A percentile compares a stretch with the other conserved stretches of the same genome.
Evolutionary conservation across 176 grass and related monocot genomes (phyloP).

Genomic region (Urochloa ruziziensis): DNA sequence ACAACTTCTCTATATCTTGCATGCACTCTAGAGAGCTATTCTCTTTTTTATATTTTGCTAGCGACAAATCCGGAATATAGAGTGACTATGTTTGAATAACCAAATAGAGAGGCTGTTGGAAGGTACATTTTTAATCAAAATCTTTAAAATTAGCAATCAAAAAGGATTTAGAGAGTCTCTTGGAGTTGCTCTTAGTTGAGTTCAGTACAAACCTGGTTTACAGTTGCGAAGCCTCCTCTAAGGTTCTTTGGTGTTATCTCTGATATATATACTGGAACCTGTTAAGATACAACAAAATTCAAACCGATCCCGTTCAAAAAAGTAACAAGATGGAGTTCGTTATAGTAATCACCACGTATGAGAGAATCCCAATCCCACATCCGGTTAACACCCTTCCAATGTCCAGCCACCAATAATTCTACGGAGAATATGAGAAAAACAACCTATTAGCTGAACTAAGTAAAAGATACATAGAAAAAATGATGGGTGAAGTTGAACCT

Average conservation of each 20-base stretch:
- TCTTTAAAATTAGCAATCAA: too few species aligned
- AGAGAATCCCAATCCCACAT: constrained; percentile 72
- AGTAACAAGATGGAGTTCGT: background rate
- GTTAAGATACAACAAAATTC: constrained; percentile 5
- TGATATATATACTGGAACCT: constrained; percentile 90
- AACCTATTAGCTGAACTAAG: background rate
- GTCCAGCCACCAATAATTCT: constrained; percentile 71
- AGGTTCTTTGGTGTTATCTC: constrained; percentile 86
- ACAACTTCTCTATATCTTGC: too few species aligned
- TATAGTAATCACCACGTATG: constrained; percentile 63
- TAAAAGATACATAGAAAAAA: background rate
- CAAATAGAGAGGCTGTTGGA: too few species aligned
- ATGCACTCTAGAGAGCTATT: too few species aligned
- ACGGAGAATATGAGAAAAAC: background rate
- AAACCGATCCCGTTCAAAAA: background rate
- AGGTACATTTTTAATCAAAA: too few species aligned
- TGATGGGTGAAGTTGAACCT: constrained; percentile 29
- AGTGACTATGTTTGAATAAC: too few species aligned
- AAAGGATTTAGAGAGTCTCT: too few species aligned
- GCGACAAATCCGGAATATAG: too few species aligned
- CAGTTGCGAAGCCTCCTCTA: constrained; percentile 71
- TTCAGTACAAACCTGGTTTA: constrained; percentile 58
- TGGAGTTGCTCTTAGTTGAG: too few species aligned
- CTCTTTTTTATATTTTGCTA: too few species aligned
- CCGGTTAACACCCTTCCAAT: constrained; percentile 67